Evolutionary conservation across 1,284 basidiomycete genomes (phyloP).

Genomic region (Irpex rosettiformis): DNA sequence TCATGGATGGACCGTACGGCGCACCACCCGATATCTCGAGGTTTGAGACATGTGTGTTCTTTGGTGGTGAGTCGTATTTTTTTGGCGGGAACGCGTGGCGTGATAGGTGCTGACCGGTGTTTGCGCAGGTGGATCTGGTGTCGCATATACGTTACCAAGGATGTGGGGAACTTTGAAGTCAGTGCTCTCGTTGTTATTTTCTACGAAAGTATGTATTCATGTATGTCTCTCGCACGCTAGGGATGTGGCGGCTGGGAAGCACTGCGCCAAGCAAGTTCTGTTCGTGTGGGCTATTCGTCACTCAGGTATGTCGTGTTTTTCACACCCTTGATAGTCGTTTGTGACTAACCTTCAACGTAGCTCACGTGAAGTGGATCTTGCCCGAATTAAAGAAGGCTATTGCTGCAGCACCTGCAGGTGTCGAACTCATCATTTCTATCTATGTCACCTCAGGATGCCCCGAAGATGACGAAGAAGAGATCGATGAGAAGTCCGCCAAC

Average conservation of each 20-base stretch:
- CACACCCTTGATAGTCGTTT: too few relatives aligned
- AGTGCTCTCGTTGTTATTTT: constrained; percentile 8
- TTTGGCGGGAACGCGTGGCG: background rate
- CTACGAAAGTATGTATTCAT: background rate
- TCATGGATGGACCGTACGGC: constrained; percentile 51
- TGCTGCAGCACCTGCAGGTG: constrained; percentile 10
- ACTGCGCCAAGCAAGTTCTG: constrained; percentile 29
- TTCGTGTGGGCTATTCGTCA: constrained; percentile 42
- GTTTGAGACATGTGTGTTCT: constrained; percentile 40
- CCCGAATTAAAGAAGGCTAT: constrained; percentile 16
- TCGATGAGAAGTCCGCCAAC: background rate
- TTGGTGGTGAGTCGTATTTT: constrained; percentile 40
- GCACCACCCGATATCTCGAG: constrained; percentile 37
- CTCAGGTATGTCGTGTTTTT: constrained; percentile 24
- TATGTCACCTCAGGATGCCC: constrained; percentile 14
- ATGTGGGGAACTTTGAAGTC: constrained; percentile 40
- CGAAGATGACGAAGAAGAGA: constrained; percentile 1
- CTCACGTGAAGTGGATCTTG: constrained; percentile 21
- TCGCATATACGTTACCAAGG: constrained; percentile 43
- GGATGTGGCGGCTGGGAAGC: constrained; percentile 23
- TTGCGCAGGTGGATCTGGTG: constrained; percentile 40
- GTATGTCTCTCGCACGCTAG: constrained; percentile 5
- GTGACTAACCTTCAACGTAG: constrained; percentile 10
- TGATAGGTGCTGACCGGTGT: background rate
- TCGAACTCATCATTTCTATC: constrained; percentile 19